Conservation (phyloP, 768 basidiomycete genomes). For the Leccinum disarticulatum region DNA sequence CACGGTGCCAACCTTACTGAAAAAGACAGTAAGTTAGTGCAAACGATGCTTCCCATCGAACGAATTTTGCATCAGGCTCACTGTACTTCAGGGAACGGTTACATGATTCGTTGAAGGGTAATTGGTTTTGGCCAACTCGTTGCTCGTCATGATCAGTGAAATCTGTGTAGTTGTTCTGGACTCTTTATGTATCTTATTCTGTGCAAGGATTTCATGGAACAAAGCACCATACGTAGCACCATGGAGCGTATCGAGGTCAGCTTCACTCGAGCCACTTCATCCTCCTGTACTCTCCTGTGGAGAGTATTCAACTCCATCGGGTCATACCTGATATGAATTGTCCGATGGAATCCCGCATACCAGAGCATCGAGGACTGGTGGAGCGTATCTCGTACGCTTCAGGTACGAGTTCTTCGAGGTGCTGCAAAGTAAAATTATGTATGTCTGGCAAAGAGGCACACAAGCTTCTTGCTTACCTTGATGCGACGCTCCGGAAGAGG, state of each 20-base stretch:
- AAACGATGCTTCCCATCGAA: conserved; percentile 60
- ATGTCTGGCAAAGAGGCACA: not conserved
- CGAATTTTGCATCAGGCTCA: conserved; percentile 32
- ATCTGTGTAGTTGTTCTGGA: not conserved
- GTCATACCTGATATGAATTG: conserved; percentile 20
- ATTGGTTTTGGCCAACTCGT: conserved; percentile 9
- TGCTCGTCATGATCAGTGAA: not conserved
- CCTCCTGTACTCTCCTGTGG: not conserved
- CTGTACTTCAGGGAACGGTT: conserved; percentile 7
- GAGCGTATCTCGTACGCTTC: conserved; percentile 56
- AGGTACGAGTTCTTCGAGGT: conserved; percentile 53
- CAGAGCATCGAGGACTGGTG: conserved; percentile 55
- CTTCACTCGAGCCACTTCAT: not conserved
- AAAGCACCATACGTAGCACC: not conserved
- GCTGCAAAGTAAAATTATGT: conserved; percentile 30
- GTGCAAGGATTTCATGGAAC: not conserved
- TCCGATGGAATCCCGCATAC: conserved; percentile 34
- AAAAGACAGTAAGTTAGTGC: too few relatives aligned
- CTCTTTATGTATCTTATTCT: not conserved
- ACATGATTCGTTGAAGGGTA: not conserved
- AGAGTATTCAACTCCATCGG: conserved; percentile 15
- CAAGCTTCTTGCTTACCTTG: conserved; percentile 45
- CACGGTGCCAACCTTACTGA: too few relatives aligned
- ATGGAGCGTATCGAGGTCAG: not conserved
- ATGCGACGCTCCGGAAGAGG: conserved; percentile 73